phyloP scores from a whole-genome alignment of 805 yeast species.

The Candida ortonii region DNA sequence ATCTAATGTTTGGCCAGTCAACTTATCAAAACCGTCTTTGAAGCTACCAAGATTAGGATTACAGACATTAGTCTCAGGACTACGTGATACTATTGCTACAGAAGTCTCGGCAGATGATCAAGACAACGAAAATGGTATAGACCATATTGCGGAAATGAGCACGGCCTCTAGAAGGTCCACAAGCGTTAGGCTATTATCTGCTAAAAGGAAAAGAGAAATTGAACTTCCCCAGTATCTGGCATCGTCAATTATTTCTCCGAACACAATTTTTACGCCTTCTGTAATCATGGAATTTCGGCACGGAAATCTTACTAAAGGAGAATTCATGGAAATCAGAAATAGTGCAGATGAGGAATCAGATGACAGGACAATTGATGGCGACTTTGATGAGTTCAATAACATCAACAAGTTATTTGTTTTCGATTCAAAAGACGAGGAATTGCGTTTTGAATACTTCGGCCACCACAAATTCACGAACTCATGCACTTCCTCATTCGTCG shows the following conservation, averaged over 20 bases:
- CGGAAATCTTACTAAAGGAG: slow-evolving; percentile 8
- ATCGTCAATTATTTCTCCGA: slow-evolving; percentile 25
- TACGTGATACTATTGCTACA: slow-evolving; percentile 37
- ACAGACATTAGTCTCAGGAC: slow-evolving; percentile 61
- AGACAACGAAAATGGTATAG: slow-evolving; percentile 44
- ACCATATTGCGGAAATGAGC: slow-evolving; percentile 37
- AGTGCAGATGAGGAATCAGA: slow-evolving; percentile 30
- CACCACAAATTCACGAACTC: slow-evolving; percentile 40
- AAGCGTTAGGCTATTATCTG: slow-evolving; percentile 30
- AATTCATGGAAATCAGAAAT: slow-evolving; percentile 27
- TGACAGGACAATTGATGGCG: slow-evolving; percentile 26
- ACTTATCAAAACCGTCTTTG: slow-evolving; percentile 43
- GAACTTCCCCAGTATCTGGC: slow-evolving; percentile 30
- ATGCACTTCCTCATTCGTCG: slow-evolving; percentile 29
- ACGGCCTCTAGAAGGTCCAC: slow-evolving; percentile 34
- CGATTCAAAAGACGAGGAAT: slow-evolving; percentile 23
- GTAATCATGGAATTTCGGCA: slow-evolving; percentile 25
- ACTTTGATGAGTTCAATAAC: slow-evolving; percentile 36
- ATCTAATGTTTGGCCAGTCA: slow-evolving; percentile 24
- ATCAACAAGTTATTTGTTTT: slow-evolving; percentile 21
- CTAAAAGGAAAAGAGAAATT: slow-evolving; percentile 35
- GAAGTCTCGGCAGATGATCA: slow-evolving; percentile 26
- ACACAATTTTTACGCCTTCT: slow-evolving; percentile 30
- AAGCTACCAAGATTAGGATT: slow-evolving; percentile 63
- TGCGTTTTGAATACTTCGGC: slow-evolving; percentile 40